These are phyloP conservation scores for Beauveria brongniartii DNA, from an alignment of 2,329 filamentous ascomycete species.

Conservation along the genomic window DNA sequence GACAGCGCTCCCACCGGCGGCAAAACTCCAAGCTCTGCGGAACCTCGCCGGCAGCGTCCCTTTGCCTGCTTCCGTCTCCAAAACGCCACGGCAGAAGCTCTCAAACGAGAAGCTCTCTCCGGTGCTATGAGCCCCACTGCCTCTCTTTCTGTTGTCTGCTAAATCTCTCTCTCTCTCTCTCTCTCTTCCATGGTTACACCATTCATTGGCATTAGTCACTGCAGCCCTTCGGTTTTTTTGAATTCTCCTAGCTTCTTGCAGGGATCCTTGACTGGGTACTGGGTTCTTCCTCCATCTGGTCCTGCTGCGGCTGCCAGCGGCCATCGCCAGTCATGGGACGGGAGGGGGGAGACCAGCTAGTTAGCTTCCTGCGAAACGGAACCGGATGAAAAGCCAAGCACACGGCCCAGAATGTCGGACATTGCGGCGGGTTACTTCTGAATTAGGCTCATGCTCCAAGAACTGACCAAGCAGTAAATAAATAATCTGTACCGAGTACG, in stretches of 20 bases:
- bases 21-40: conserved; percentile 3
- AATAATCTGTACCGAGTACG: too few species aligned
- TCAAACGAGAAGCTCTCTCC: conserved; percentile 11
- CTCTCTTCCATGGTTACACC: conserved; percentile 8
- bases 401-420: conserved; percentile 7
- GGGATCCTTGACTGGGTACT: neutral
- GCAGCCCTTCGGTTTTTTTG: neutral
- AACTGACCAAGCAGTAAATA: neutral
- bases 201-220: neutral
- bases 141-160: neutral
- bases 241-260: conserved; percentile 9
- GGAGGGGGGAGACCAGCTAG: neutral
- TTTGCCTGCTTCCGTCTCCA: conserved; percentile 2
- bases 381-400: conserved; percentile 1
- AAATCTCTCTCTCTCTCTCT: neutral
- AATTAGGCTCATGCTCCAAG: conserved; percentile 6
- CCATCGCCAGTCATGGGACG: conserved; percentile 9
- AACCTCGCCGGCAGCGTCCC: conserved; percentile 2
- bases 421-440: conserved; percentile 7
- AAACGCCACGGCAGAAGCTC: conserved; percentile 11
- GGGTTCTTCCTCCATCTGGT: conserved; percentile 3
- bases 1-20: neutral
- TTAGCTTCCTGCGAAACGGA: neutral
- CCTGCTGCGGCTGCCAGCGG: conserved; percentile 3
- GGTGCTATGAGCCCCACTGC: conserved; percentile 9